These are phyloP conservation scores for Hordeum marinum DNA, from an alignment of 176 grass and related monocot genomes.

Conservation along the genomic window DNA sequence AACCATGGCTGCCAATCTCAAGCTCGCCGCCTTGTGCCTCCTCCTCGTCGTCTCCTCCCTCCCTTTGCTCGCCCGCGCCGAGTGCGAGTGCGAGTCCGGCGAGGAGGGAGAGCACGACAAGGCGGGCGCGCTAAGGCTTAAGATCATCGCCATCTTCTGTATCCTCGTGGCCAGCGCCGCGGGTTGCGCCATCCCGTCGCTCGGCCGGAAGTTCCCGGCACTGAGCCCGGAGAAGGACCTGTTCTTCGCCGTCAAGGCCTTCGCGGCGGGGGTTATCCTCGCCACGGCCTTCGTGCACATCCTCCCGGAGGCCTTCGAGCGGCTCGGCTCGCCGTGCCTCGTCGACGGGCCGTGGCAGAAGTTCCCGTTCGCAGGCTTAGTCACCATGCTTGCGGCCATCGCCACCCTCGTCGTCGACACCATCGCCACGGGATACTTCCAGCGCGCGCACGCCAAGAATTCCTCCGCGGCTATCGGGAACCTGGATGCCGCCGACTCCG, in stretches of 20 bases:
- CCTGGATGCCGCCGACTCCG: background rate
- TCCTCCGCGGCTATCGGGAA: background rate
- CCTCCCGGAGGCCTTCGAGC: no score
- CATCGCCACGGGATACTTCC: slow-evolving; percentile 67
- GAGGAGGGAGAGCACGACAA: slow-evolving; percentile 28
- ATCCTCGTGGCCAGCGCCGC: slow-evolving; percentile 45
- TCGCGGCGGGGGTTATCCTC: slow-evolving; percentile 73
- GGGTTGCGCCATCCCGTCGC: slow-evolving; percentile 42
- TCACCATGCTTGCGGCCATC: slow-evolving; percentile 59
- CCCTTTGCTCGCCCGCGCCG: slow-evolving; percentile 14
- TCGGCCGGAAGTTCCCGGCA: slow-evolving; percentile 36
- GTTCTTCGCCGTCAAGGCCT: slow-evolving; percentile 66
- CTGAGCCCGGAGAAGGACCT: slow-evolving; percentile 42
- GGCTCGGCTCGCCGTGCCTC: no score
- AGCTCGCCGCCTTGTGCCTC: background rate
- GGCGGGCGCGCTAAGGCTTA: slow-evolving; percentile 25
- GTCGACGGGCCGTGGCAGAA: slow-evolving; percentile 37
- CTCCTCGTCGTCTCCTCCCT: background rate
- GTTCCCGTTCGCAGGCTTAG: slow-evolving; percentile 49
- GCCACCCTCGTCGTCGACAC: slow-evolving; percentile 66
- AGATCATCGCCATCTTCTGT: slow-evolving; percentile 66
- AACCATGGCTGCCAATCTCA: slow-evolving; percentile 10
- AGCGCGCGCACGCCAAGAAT: slow-evolving; percentile 22
- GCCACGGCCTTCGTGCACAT: slow-evolving; percentile 49
- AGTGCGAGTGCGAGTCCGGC: slow-evolving; percentile 29